Conservation (phyloP, 2,329 filamentous ascomycete species). For the Pseudonectria buxi region DNA sequence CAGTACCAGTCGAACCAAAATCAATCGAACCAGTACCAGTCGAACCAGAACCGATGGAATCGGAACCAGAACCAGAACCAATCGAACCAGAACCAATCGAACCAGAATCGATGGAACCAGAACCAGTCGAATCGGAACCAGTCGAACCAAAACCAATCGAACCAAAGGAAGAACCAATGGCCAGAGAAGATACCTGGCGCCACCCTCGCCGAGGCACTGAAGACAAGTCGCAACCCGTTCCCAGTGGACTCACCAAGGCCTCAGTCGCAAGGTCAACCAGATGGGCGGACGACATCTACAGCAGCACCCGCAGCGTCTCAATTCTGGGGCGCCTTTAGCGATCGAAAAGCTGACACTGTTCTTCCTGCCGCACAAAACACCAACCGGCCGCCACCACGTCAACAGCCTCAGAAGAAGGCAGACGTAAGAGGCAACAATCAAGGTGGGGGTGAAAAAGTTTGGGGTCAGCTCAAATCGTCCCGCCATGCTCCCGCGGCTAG, state of each 20-base stretch:
- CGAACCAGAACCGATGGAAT: too few relatives aligned
- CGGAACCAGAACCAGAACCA: too few relatives aligned
- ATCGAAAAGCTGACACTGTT: conserved; percentile 14
- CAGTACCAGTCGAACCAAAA: too few relatives aligned
- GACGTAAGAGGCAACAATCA: background rate
- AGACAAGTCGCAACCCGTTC: conserved; percentile 19
- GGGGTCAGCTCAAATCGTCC: conserved; percentile 22
- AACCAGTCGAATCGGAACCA: background rate
- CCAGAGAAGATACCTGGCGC: conserved; percentile 18
- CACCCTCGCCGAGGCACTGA: conserved; percentile 28
- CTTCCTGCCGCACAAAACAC: conserved; percentile 5
- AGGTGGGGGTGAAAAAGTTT: conserved; percentile 9
- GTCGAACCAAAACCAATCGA: conserved; percentile 5
- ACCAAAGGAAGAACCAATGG: conserved; percentile 4
- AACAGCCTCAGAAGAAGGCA: background rate
- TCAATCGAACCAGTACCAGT: too few relatives aligned
- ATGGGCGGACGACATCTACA: conserved; percentile 1
- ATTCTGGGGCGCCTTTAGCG: conserved; percentile 21
- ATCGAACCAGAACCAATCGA: too few relatives aligned
- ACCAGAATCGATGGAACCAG: too few relatives aligned
- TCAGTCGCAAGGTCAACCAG: conserved; percentile 13
- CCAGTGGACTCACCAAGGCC: conserved; percentile 20
- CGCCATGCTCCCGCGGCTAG: background rate
- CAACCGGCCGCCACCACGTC: conserved; percentile 1
- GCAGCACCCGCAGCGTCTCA: conserved; percentile 1